Percentiles rank a stretch among this genome's conserved stretches.
Evolutionary conservation across 2,329 filamentous ascomycete genomes (phyloP).

Genomic region (Apiospora marii): DNA sequence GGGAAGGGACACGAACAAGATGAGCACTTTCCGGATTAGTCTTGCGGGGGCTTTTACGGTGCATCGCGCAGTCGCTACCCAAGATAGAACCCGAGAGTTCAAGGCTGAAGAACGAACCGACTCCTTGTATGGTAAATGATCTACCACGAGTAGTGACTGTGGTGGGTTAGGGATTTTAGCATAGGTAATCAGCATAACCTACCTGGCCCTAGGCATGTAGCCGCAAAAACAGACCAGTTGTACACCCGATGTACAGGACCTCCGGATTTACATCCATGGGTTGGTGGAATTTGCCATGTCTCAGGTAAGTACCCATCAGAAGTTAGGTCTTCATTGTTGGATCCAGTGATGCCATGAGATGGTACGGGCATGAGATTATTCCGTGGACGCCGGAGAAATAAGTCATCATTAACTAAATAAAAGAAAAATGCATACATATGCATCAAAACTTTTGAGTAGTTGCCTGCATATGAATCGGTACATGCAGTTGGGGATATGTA

Average conservation of each 20-base stretch:
- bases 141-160: not conserved
- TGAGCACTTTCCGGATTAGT: slow-evolving; percentile 3
- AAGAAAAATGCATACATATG: not conserved
- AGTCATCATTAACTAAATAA: not conserved
- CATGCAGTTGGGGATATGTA: too few relatives aligned
- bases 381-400: not conserved
- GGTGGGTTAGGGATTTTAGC: not conserved
- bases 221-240: not conserved
- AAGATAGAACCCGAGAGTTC: not conserved
- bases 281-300: not conserved
- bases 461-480: too few relatives aligned
- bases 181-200: not conserved
- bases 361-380: not conserved
- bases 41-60: not conserved
- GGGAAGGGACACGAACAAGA: not conserved
- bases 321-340: too few relatives aligned
- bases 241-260: not conserved
- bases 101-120: slow-evolving; percentile 3
- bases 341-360: too few relatives aligned
- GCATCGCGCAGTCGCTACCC: not conserved
- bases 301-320: not conserved
- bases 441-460: not conserved
- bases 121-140: not conserved
- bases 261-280: not conserved
- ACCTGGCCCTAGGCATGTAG: not conserved